phyloP scores from a whole-genome alignment of 1,139 yeast genomes.

The Lodderomyces jiufengensis region DNA sequence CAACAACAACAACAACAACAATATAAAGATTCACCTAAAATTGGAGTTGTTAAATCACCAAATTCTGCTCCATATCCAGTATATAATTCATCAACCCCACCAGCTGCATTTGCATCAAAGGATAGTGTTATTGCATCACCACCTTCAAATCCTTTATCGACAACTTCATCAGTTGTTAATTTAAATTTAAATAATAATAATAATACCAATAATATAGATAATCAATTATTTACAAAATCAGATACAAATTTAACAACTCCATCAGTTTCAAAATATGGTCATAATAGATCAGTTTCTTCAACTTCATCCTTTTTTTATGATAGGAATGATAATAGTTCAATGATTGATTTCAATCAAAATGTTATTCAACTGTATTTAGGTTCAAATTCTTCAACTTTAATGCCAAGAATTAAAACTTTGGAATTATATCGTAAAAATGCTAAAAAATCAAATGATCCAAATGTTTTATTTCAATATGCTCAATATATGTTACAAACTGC shows the following conservation, averaged over 20 bases:
- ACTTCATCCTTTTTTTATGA: slow-evolving; percentile 37
- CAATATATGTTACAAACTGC: slow-evolving; percentile 90
- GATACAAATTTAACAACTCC: slow-evolving; percentile 27
- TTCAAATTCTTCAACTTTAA: slow-evolving; percentile 42
- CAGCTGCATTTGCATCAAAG: slow-evolving; percentile 17
- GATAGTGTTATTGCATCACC: slow-evolving; percentile 23
- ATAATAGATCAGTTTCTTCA: slow-evolving; percentile 39
- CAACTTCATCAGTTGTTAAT: slow-evolving; percentile 40
- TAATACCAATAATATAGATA: slow-evolving; percentile 8
- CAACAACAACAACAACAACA: slow-evolving; percentile 2
- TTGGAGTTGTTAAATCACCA: not conserved
- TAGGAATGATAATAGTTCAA: slow-evolving; percentile 31
- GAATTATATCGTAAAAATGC: slow-evolving; percentile 87
- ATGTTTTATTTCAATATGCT: slow-evolving; percentile 82
- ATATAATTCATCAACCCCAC: slow-evolving; percentile 20
- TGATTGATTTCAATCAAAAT: slow-evolving; percentile 42
- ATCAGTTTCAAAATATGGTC: slow-evolving; percentile 21
- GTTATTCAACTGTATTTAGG: slow-evolving; percentile 53
- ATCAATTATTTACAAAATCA: slow-evolving; percentile 22
- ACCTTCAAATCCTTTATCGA: slow-evolving; percentile 30
- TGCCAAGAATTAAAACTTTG: slow-evolving; percentile 82
- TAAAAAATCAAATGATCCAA: slow-evolving; percentile 80
- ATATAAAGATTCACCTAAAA: slow-evolving; percentile 2
- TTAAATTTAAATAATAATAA: slow-evolving; percentile 21
- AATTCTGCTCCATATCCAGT: slow-evolving; percentile 15